A percentile compares a stretch with the other conserved stretches of the same genome.
phyloP scores from a whole-genome alignment of 495 filamentous ascomycete genomes.

The Tetracladium marchalianum region DNA sequence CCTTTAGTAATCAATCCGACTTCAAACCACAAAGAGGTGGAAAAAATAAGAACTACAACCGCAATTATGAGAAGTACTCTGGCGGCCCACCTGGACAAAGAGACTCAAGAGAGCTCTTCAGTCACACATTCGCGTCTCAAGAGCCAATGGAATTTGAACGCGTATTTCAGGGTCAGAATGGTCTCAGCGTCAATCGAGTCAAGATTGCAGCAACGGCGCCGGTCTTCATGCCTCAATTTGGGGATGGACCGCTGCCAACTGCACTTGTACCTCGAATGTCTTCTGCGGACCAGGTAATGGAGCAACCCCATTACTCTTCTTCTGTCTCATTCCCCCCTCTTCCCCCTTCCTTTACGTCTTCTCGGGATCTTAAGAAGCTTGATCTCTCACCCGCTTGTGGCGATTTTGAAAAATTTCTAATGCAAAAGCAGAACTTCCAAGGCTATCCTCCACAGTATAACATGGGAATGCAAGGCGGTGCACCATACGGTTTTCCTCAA shows the following conservation, averaged over 20 bases:
- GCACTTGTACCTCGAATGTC: conserved; percentile 1
- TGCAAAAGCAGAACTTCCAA: conserved; percentile 47
- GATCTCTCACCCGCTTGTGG: conserved; percentile 61
- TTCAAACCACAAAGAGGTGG: conserved; percentile 27
- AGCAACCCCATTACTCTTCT: background rate
- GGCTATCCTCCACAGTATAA: conserved; percentile 22
- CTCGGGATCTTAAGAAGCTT: conserved; percentile 16
- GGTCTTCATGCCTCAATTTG: conserved; percentile 11
- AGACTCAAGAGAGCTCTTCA: conserved; percentile 18
- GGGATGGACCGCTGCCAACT: conserved; percentile 4
- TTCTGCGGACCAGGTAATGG: background rate
- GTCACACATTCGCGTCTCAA: conserved; percentile 19
- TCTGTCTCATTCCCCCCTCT: conserved; percentile 1
- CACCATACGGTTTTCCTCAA: conserved; percentile 31
- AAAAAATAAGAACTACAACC: conserved; percentile 35
- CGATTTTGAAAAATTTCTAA: conserved; percentile 69
- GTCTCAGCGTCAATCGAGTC: background rate
- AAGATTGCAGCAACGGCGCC: background rate
- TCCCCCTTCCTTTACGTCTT: conserved; percentile 12
- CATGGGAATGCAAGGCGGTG: conserved; percentile 27
- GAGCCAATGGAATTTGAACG: conserved; percentile 9
- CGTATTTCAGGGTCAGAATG: conserved; percentile 4
- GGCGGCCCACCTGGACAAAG: conserved; percentile 1
- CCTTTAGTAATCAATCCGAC: conserved; percentile 27
- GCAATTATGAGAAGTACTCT: background rate